phyloP scores from a whole-genome alignment of 306 rosid species.

The Lupinus albus region DNA sequence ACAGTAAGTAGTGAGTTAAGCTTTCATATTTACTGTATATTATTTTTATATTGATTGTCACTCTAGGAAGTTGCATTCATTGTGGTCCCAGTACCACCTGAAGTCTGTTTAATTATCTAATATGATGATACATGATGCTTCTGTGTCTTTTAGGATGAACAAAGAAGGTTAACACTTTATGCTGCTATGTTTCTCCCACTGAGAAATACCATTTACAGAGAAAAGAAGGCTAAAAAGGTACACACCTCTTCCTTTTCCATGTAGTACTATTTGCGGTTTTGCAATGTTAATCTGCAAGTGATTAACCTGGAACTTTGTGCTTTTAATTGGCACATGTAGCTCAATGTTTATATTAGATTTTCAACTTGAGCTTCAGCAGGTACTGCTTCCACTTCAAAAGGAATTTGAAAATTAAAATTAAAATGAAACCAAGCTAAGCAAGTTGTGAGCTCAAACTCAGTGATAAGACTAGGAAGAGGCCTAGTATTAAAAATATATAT shows the following conservation, averaged over 20 bases:
- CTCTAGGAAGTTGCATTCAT: neutral
- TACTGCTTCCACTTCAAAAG: neutral
- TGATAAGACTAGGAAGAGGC: no score
- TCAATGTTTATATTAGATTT: conserved; percentile 18
- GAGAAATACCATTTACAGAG: conserved; percentile 60
- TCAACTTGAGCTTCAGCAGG: neutral
- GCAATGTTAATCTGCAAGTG: conserved; percentile 16
- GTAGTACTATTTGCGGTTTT: conserved; percentile 21
- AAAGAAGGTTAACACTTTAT: conserved; percentile 72
- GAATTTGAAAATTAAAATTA: neutral
- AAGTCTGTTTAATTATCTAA: conserved; percentile 26
- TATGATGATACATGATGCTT: conserved; percentile 27
- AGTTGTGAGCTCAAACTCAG: neutral
- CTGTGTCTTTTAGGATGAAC: conserved; percentile 66
- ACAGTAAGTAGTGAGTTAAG: conserved; percentile 56
- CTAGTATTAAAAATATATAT: no score
- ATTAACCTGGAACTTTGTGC: conserved; percentile 31
- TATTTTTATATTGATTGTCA: conserved; percentile 10
- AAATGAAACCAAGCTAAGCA: neutral
- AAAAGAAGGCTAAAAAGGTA: conserved; percentile 76
- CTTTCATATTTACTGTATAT: neutral
- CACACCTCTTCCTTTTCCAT: conserved; percentile 21
- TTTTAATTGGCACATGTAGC: conserved; percentile 4
- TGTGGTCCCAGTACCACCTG: conserved; percentile 27
- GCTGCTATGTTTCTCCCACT: conserved; percentile 80